phyloP scores from a whole-genome alignment of 768 basidiomycete species.

The Exidia glandulosa region DNA sequence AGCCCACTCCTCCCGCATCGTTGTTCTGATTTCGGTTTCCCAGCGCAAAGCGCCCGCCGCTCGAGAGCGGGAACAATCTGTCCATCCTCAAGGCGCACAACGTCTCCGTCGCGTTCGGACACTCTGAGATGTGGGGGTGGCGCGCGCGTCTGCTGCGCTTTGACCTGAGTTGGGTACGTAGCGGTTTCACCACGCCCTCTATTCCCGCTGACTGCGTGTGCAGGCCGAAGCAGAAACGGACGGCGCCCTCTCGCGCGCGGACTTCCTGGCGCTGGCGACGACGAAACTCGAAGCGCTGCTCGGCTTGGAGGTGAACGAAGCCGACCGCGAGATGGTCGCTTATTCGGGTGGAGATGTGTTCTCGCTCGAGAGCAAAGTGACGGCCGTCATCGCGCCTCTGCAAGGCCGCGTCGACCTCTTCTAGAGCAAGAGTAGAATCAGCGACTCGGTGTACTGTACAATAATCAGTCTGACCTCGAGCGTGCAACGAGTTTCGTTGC shows the following conservation, averaged over 20 bases:
- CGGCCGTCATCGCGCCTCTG: slow-evolving; percentile 41
- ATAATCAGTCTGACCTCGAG: no score
- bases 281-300: slow-evolving; percentile 45
- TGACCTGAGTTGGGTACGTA: slow-evolving; percentile 69
- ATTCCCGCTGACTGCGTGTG: neutral
- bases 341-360: slow-evolving; percentile 42
- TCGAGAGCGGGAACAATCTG: slow-evolving; percentile 18
- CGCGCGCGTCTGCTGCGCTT: slow-evolving; percentile 65
- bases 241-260: slow-evolving; percentile 27
- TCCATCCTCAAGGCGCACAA: slow-evolving; percentile 20
- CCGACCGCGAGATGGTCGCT: slow-evolving; percentile 41
- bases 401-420: slow-evolving; percentile 40
- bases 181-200: neutral
- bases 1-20: neutral
- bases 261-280: slow-evolving; percentile 43
- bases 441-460: no score
- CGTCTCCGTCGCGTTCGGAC: slow-evolving; percentile 12
- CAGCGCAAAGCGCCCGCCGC: slow-evolving; percentile 33
- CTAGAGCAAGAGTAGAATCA: no score
- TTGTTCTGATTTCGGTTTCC: neutral
- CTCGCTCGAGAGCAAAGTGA: slow-evolving; percentile 35
- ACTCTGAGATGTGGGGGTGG: slow-evolving; percentile 42
- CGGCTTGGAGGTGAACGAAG: slow-evolving; percentile 20
- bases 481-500: no score
- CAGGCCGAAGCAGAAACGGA: slow-evolving; percentile 30